Evolutionary conservation across 106 monocot species (phyloP).

Genomic region (Hemerocallis citrina): DNA sequence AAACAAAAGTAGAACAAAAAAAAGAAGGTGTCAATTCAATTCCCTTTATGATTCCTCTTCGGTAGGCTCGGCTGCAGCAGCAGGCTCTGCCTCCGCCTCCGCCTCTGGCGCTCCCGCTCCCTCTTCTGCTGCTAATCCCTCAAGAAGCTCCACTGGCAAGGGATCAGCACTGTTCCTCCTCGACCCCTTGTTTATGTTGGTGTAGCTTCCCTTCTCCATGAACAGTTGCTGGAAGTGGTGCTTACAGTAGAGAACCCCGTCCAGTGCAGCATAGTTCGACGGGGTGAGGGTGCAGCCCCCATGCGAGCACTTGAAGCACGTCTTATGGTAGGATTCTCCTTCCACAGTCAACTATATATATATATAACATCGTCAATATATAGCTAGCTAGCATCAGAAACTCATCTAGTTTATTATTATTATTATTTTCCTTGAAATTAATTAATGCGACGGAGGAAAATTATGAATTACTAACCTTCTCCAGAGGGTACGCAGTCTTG

Average conservation of each 20-base stretch:
- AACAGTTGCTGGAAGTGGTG: constrained; percentile 76
- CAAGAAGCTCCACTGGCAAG: not conserved
- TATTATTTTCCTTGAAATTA: too few relatives aligned
- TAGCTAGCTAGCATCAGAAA: too few relatives aligned
- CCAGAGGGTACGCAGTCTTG: constrained; percentile 66
- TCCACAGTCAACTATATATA: constrained; percentile 57
- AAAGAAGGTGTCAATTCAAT: too few relatives aligned
- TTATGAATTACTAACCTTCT: constrained; percentile 28
- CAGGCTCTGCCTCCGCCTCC: not conserved
- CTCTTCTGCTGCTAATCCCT: not conserved
- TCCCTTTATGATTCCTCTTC: constrained; percentile 9
- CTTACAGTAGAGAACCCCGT: constrained; percentile 86
- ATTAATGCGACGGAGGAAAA: not conserved
- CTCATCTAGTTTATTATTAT: too few relatives aligned
- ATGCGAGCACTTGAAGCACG: constrained; percentile 72
- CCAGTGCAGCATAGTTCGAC: constrained; percentile 59
- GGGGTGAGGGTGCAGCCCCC: constrained; percentile 70
- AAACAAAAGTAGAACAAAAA: too few relatives aligned
- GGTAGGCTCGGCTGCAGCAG: constrained; percentile 1
- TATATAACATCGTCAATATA: too few relatives aligned
- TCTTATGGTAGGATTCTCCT: constrained; percentile 67
- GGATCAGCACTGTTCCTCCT: constrained; percentile 21
- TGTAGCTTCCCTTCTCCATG: constrained; percentile 82
- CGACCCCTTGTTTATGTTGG: constrained; percentile 36
- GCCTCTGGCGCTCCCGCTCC: not conserved